Percentiles rank a stretch among this genome's conserved stretches.
Evolutionary conservation across 306 rosid species (phyloP).

Genomic region (Erythrophleum fordii): DNA sequence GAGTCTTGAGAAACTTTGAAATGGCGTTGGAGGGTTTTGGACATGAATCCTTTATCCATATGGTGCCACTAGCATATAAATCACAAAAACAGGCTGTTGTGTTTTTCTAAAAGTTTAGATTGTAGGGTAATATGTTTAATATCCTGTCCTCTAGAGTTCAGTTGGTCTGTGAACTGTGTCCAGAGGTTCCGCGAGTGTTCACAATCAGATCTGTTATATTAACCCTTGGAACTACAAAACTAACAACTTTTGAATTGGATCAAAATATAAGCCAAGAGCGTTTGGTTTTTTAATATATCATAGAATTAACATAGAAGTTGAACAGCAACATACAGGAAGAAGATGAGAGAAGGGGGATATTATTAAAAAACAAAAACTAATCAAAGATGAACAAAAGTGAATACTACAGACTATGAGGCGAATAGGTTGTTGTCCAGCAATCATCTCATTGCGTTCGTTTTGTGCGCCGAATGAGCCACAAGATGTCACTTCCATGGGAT

Average conservation of each 20-base stretch:
- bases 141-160: no score
- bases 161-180: no score
- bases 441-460: slow-evolving; percentile 49
- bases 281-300: slow-evolving; percentile 23
- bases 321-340: background rate
- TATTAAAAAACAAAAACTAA: background rate
- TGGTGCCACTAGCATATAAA: no score
- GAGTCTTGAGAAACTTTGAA: no score
- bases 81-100: no score
- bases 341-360: background rate
- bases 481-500: slow-evolving; percentile 60
- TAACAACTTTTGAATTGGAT: slow-evolving; percentile 20
- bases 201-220: slow-evolving; percentile 7
- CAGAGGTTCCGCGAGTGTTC: background rate
- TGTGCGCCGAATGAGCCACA: slow-evolving; percentile 59
- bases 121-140: no score
- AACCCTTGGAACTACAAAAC: background rate
- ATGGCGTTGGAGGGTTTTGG: no score
- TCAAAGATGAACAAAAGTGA: background rate
- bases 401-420: background rate
- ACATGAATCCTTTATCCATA: no score
- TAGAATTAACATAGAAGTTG: slow-evolving; percentile 19
- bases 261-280: background rate
- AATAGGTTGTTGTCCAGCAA: no score
- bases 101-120: no score